Base-by-base conservation (phyloP, 1,284 basidiomycete species). In the Irpex sp. region DNA sequence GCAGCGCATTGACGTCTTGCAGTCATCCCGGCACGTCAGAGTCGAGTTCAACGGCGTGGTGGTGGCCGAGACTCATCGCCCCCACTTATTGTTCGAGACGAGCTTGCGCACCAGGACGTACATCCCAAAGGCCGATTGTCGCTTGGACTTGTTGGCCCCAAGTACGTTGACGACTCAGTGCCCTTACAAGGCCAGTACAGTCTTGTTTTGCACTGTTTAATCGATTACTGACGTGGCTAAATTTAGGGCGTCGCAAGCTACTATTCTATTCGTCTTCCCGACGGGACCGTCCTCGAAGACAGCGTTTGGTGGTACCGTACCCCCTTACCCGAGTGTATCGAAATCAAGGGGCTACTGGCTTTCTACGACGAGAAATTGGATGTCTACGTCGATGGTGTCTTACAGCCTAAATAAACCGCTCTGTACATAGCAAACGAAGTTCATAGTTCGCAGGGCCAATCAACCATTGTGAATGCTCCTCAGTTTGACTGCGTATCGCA, bases 291-390 rank as follows among this genome's bases (percentile, higher is more conserved):
- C 11, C 68, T 77, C 37, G 75, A 83, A 43, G 79, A 87, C 59
- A 71, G 87, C 7, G 82, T 85, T 15, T 89, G 88, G 87, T 88
- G 81, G 77, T 88, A 89, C 70, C 80, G 78, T 36, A 78, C 77
- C 33, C 80, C 87, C 0, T 79, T 75, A 13, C 72, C 75, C 0
- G 86, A 88, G 65, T 82, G 82, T 57, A 72, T 78, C 4, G 77
- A 73, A 21, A 81, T 88, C 60, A 75, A 73, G 59, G 86, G 86
- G n/a, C 79, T 79, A 62, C 74, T 83, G 2, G 81, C 84, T 0
- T 89, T 87, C 70, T 87, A 85, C 65, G 85, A 89, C 61, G 86
- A 89, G 68, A 87, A 85, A 66, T 82, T 88, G 17, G 84, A 87
- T 62, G 80, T 89, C 5, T 89, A 78, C 75, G 71, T 89, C n/a